A percentile compares a stretch with the other conserved stretches of the same genome.
phyloP scores from a whole-genome alignment of 1,284 basidiomycete species.

The Fomitopsis schrenkii region DNA sequence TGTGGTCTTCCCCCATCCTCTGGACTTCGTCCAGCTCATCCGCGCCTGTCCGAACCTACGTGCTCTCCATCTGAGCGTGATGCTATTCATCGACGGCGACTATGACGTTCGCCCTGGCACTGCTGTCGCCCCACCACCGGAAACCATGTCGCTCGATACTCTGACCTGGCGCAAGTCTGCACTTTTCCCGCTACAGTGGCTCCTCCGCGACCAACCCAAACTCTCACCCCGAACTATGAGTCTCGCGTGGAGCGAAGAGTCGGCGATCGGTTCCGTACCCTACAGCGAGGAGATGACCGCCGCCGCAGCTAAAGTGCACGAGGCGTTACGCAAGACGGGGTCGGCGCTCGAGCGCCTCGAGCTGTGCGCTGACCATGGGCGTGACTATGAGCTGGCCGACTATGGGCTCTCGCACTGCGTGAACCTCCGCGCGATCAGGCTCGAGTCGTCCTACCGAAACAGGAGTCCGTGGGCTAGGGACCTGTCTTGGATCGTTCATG shows the following conservation, averaged over 20 bases:
- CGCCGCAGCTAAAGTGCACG: not conserved
- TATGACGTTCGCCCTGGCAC: too few species aligned
- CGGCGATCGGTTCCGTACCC: not conserved
- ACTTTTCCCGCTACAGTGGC: not conserved
- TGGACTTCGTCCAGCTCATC: not conserved
- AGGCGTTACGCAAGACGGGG: not conserved
- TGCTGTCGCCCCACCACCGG: not conserved
- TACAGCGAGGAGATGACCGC: not conserved
- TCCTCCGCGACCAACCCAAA: not conserved
- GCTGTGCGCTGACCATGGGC: not conserved
- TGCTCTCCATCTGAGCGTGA: not conserved
- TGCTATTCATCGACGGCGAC: not conserved
- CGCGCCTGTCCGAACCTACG: not conserved
- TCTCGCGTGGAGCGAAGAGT: not conserved
- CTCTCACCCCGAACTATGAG: not conserved
- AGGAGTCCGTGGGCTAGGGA: not conserved
- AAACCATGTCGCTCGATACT: not conserved
- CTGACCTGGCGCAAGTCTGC: not conserved
- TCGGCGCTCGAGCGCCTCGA: not conserved
- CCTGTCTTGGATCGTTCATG: not conserved
- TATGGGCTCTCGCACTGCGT: not conserved
- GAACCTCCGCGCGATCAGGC: not conserved
- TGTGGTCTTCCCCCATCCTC: not conserved
- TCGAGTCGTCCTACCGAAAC: not conserved
- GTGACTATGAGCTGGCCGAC: not conserved